phyloP scores from a whole-genome alignment of 2,329 filamentous ascomycete genomes.

The Ophiostoma ips region DNA sequence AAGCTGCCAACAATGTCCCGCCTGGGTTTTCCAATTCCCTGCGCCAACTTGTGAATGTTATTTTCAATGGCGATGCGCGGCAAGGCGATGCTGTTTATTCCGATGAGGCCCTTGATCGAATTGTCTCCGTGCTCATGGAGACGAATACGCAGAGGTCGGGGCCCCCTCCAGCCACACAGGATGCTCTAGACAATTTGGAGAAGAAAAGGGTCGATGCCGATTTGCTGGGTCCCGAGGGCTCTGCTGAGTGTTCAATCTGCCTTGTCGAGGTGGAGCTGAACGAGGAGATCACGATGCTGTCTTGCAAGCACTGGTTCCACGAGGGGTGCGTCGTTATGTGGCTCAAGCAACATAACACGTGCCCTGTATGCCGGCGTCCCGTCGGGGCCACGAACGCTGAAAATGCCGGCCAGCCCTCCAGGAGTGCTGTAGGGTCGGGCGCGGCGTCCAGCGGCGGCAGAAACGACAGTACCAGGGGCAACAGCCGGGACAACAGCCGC shows the following conservation, averaged over 20 bases:
- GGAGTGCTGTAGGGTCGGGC: background rate
- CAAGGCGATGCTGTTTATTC: conserved; percentile 77
- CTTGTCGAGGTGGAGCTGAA: conserved; percentile 69
- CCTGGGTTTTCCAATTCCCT: conserved; percentile 21
- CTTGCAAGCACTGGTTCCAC: conserved; percentile 92
- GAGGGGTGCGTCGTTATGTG: conserved; percentile 67
- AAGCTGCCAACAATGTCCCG: conserved; percentile 17
- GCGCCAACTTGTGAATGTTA: conserved; percentile 23
- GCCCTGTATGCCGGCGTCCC: conserved; percentile 61
- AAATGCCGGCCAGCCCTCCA: background rate
- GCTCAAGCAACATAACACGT: conserved; percentile 85
- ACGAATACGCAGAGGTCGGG: conserved; percentile 62
- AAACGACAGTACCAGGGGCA: background rate
- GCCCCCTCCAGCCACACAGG: conserved; percentile 64
- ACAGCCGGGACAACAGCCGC: background rate
- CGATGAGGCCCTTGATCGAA: conserved; percentile 78
- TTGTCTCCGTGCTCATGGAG: conserved; percentile 82
- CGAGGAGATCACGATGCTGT: conserved; percentile 61
- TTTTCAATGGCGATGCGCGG: conserved; percentile 21
- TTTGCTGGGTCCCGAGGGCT: conserved; percentile 52
- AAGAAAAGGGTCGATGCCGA: conserved; percentile 55
- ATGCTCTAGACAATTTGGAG: conserved; percentile 59
- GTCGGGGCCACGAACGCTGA: conserved; percentile 27
- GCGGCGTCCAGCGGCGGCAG: background rate
- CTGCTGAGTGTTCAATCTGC: conserved; percentile 85